phyloP scores from a whole-genome alignment of 2,329 filamentous ascomycete genomes.

The Paecilomyces niveus region DNA sequence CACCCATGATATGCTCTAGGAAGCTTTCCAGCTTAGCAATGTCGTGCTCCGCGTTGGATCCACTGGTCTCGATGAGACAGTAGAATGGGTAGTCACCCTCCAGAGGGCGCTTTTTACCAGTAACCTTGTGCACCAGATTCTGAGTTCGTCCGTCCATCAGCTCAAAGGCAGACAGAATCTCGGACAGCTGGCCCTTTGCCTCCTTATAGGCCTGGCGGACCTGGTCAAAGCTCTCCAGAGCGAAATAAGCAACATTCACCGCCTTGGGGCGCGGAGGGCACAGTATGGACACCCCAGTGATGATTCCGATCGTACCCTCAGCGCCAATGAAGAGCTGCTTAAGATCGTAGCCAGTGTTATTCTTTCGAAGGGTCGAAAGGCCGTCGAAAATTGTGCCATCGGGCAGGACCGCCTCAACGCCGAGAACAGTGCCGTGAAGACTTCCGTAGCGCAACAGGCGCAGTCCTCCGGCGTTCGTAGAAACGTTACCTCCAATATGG shows the following conservation, averaged over 20 bases:
- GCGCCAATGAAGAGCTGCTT: slow-evolving; percentile 96
- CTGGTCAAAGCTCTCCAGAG: slow-evolving; percentile 82
- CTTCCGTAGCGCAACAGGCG: slow-evolving; percentile 87
- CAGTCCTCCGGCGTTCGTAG: slow-evolving; percentile 90
- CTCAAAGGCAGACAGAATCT: slow-evolving; percentile 96
- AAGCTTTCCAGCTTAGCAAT: slow-evolving; percentile 84
- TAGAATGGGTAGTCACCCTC: slow-evolving; percentile 87
- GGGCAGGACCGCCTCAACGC: slow-evolving; percentile 86
- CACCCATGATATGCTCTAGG: slow-evolving; percentile 83
- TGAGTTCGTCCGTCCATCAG: slow-evolving; percentile 88
- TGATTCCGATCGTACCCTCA: slow-evolving; percentile 90
- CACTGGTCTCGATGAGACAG: slow-evolving; percentile 92
- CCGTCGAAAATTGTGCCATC: slow-evolving; percentile 91
- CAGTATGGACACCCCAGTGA: slow-evolving; percentile 82
- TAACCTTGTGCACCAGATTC: slow-evolving; percentile 65
- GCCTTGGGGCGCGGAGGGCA: slow-evolving; percentile 83
- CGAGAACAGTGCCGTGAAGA: slow-evolving; percentile 85
- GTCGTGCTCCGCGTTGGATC: slow-evolving; percentile 90
- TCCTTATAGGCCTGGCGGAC: slow-evolving; percentile 79
- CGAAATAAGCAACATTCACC: slow-evolving; percentile 92
- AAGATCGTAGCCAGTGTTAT: slow-evolving; percentile 96
- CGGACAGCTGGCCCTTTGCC: slow-evolving; percentile 82
- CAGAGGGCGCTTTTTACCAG: slow-evolving; percentile 70
- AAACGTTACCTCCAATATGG: slow-evolving; percentile 91
- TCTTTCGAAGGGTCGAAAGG: slow-evolving; percentile 82